A percentile compares a stretch with the other conserved stretches of the same genome.
Evolutionary conservation across 164 flowering plant species (phyloP).

Genomic region (Magnolia changhungtana): DNA sequence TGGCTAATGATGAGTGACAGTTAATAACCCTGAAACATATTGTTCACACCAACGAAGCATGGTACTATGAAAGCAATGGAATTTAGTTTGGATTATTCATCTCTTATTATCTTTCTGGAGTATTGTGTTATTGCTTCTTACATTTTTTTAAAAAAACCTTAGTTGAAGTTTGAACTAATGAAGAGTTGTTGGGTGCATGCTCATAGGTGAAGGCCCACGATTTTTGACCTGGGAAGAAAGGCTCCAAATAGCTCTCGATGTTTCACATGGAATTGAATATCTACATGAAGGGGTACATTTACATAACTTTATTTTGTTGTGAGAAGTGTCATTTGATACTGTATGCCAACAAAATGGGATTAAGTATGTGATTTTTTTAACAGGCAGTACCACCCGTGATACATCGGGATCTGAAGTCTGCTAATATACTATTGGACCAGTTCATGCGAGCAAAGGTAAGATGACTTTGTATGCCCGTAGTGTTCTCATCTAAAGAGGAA

Average conservation of each 20-base stretch:
- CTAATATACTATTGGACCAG: constrained; percentile 77
- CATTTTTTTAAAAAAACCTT: neutral
- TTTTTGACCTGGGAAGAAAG: constrained; percentile 85
- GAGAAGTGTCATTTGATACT: neutral
- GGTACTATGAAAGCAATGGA: neutral
- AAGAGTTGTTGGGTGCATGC: constrained; percentile 1
- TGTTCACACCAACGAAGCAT: too few species aligned
- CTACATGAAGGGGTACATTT: constrained; percentile 94
- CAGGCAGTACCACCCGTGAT: constrained; percentile 98
- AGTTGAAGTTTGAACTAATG: neutral
- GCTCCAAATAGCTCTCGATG: constrained; percentile 84
- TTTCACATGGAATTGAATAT: constrained; percentile 95
- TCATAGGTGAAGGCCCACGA: constrained; percentile 48
- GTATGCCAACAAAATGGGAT: neutral
- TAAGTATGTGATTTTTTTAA: constrained; percentile 18
- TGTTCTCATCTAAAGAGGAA: neutral
- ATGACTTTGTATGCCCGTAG: neutral
- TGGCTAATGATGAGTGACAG: neutral
- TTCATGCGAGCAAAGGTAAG: constrained; percentile 91
- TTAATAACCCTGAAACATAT: too few species aligned
- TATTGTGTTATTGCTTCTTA: neutral
- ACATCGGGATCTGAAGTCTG: constrained; percentile 95
- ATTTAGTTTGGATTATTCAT: neutral
- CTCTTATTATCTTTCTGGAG: neutral
- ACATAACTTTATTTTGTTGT: neutral